Evolutionary conservation across 768 basidiomycete genomes (phyloP).

Genomic region (Dacryopinax primogenitus): DNA sequence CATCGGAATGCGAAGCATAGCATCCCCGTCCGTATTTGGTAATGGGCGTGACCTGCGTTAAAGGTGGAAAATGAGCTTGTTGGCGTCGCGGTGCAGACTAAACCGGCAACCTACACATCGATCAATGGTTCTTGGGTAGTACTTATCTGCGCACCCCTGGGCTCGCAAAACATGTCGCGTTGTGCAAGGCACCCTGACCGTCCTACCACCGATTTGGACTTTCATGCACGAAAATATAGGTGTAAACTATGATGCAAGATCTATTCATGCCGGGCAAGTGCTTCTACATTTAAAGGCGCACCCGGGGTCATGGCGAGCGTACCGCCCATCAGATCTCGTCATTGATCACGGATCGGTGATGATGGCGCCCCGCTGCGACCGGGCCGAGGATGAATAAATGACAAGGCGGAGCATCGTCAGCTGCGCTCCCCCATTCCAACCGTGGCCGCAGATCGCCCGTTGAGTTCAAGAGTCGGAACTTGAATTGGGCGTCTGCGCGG

Average conservation of each 20-base stretch:
- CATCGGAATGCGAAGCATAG: slow-evolving; percentile 2
- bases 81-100: not conserved
- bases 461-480: not conserved
- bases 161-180: slow-evolving; percentile 5
- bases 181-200: not conserved
- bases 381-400: not conserved
- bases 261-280: not conserved
- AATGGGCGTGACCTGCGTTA: not conserved
- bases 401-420: not conserved
- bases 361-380: not conserved
- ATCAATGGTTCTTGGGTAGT: not conserved
- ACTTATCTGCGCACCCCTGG: not conserved
- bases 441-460: not conserved
- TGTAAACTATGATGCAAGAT: not conserved
- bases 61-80: not conserved
- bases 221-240: not conserved
- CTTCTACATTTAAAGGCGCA: not conserved
- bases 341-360: not conserved
- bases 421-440: not conserved
- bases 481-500: not conserved
- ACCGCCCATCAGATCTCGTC: slow-evolving; percentile 4
- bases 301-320: not conserved
- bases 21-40: not conserved
- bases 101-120: not conserved
- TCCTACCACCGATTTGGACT: not conserved